Evolutionary conservation across 495 filamentous ascomycete genomes (phyloP), one percentile per base, ranked within the genome.

Genomic region (Rhypophila decipiens): DNA sequence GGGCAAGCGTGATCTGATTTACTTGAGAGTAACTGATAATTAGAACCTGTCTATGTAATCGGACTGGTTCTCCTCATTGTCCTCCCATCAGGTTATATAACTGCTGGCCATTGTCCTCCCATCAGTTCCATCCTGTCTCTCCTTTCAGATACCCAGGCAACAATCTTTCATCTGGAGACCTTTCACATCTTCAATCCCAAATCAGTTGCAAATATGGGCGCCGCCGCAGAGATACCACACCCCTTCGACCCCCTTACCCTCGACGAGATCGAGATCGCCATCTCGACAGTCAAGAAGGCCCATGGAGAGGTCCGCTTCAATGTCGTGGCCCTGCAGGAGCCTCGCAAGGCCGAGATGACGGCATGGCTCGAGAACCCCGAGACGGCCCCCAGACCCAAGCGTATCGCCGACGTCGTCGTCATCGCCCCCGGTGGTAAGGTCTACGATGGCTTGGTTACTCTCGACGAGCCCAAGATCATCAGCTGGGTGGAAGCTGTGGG

Each of bases 281-380:
- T 91, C 43, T 61, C 75, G 1, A 69, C 89, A 31, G 70, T 95
- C 46, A 80, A 81, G 34, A 80, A 84, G 50, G 79, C 84, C 46
- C 72, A 95, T 67, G 83, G 79, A 42, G 59, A 73, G 23, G 74
- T 95, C 37, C 79, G 79, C 60, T 96, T 90, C 78, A 95, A 96
- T 71, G 87, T 89, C 3, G 82, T 96, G 44, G 84, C 87, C n/a
- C 69, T 95, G 9, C 86, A 79, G 40, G 91, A 96, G 71, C 90
- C 90, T 13, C 82, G 81, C 53, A 96, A 96, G 75, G 80, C 75
- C 23, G 82, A 90, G 58, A 94, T 96, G 88, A 72, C 83, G 57
- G 79, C 77, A 42, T 97, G 90, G 88, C 61, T 95, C 2, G 79
- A 71, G 27, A 71, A 82, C 44, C 78, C 85, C 11, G 66, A 79